Conservation (phyloP, 2,329 filamentous ascomycete species). For the Paraphoma chrysanthemicola region DNA sequence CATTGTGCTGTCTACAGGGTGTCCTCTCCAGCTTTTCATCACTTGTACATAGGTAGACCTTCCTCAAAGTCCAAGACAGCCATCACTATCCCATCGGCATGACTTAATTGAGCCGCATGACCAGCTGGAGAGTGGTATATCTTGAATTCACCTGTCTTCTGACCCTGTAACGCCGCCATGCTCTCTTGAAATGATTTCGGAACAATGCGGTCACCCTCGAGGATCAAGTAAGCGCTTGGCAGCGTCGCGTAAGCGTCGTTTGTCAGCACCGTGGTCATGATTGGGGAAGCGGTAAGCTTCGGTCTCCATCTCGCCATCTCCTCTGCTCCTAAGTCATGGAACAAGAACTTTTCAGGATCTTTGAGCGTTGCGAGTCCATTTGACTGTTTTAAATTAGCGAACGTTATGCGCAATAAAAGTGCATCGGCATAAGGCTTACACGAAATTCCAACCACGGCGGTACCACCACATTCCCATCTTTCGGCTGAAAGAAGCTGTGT, state of each 20-base stretch:
- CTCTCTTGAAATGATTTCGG: neutral
- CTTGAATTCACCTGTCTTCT: neutral
- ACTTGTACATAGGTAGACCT: neutral
- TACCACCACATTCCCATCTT: conserved; percentile 8
- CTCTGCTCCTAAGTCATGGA: conserved; percentile 9
- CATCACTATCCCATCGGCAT: neutral
- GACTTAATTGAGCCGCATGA: neutral
- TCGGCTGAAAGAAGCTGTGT: conserved; percentile 8
- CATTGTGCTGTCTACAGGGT: too few relatives aligned
- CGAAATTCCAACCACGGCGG: conserved; percentile 14
- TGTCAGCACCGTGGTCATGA: neutral
- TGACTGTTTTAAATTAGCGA: conserved; percentile 1
- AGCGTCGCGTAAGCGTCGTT: neutral
- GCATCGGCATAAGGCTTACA: conserved; percentile 1
- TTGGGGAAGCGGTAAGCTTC: neutral
- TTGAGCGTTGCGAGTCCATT: conserved; percentile 10
- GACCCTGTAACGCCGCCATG: neutral
- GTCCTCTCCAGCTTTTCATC: too few relatives aligned
- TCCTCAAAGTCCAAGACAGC: neutral
- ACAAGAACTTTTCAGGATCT: conserved; percentile 12
- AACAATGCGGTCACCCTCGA: neutral
- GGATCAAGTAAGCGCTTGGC: neutral
- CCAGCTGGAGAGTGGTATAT: neutral
- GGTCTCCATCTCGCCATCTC: conserved; percentile 6
- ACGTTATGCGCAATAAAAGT: neutral